Base-by-base conservation (phyloP, 2,329 filamentous ascomycete genomes). In the Orbilia javanica region DNA sequence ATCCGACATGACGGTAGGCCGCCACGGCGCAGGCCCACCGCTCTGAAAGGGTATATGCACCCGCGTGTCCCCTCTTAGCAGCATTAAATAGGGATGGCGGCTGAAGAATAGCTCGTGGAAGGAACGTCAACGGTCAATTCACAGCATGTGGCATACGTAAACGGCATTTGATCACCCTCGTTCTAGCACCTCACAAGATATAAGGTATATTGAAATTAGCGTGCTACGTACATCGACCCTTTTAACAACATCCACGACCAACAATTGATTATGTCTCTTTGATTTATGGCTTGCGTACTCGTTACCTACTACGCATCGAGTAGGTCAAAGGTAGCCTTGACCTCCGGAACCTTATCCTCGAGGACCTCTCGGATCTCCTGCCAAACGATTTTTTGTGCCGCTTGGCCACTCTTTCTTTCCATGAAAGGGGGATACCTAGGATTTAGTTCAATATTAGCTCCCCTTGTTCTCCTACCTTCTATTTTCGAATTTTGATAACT, bases 401-500 rank as follows among this genome's bases (percentile, higher is more conserved):
- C 29, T 3, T 27, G 79, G 22, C 82, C 82, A 44, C 81, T 82
- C 76, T 79, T 72, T 25, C 84, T 81, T 50, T 81, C 72, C 83
- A 84, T 84, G 70, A 84, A 85, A 13, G 84, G 83, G 5, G 84
- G 83, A 29, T 84, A 84, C 0, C 83, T 84, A 57, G 5, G 4
- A 31, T 69, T 1, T 1, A 44, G 6, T 5, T 0, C 2, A 44
- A 25, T 25, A 18, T 64, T 52, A 71, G 53, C n/a, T 13, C 36
- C 1, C 11, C 4, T 29, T 11, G 4, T 0, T n/a, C 20, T n/a
- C 3, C 4, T 69, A 57, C 29, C 31, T 25, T 13, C 31, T 44
- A 11, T 22, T 0, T 60, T 81, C n/a, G 39, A 78, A n/a, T 29
- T 0, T 27, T 10, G 8, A 6, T 22, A 3, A 83, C 83, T 83